Conservation (phyloP, 148 eudicot genomes). For the Dianthus caryophyllus region DNA sequence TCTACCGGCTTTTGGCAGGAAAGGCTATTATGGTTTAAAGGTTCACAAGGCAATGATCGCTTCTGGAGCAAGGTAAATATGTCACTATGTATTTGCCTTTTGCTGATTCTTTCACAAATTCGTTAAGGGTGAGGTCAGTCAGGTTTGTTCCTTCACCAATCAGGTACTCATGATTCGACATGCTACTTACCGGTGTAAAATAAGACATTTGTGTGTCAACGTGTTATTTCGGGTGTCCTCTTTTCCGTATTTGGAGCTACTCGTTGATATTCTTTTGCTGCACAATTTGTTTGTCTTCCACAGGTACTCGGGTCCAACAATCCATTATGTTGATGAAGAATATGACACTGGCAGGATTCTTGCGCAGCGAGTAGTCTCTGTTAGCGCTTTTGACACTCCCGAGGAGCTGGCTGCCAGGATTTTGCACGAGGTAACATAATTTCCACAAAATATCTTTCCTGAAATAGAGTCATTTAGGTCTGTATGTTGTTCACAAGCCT, state of each 20-base stretch:
- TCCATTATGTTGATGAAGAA: constrained; percentile 80
- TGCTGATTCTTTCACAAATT: not conserved
- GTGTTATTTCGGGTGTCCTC: not conserved
- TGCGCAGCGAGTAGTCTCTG: constrained; percentile 75
- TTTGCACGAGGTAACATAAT: constrained; percentile 55
- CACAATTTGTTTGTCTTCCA: not conserved
- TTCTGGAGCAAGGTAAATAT: constrained; percentile 82
- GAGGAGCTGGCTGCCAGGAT: constrained; percentile 77
- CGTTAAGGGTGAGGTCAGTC: too few species aligned
- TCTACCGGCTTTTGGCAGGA: constrained; percentile 96
- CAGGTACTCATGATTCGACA: not conserved
- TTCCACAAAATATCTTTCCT: not conserved
- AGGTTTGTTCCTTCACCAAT: not conserved
- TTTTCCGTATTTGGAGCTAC: not conserved
- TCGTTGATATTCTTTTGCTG: not conserved
- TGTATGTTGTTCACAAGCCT: too few species aligned
- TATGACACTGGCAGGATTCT: constrained; percentile 87
- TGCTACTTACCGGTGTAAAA: too few species aligned
- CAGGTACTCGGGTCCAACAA: constrained; percentile 81
- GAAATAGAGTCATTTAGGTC: too few species aligned
- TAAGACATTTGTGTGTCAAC: not conserved
- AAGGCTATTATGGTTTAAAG: constrained; percentile 85
- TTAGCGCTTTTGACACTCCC: constrained; percentile 59
- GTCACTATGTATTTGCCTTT: not conserved
- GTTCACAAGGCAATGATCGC: constrained; percentile 90